Evolutionary conservation across 169 alveolate species (phyloP).

Genomic region (Cryptosporidium canis): DNA sequence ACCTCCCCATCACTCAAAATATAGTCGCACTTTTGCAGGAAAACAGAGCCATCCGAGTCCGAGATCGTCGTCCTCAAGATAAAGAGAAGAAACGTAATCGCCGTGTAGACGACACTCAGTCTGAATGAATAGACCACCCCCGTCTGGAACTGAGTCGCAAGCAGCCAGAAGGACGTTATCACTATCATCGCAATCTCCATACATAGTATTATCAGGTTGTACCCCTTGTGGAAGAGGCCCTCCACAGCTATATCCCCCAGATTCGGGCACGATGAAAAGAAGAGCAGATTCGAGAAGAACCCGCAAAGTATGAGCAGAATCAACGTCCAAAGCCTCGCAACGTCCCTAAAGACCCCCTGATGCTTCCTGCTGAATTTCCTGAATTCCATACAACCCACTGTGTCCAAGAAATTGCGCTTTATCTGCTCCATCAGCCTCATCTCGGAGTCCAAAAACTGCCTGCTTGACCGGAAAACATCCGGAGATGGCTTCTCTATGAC

Average conservation of each 20-base stretch:
- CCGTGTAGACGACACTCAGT: constrained; percentile 50
- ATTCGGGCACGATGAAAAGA: constrained; percentile 69
- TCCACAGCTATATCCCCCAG: constrained; percentile 29
- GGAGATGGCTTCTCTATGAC: constrained; percentile 70
- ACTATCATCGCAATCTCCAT: constrained; percentile 35
- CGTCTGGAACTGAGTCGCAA: constrained; percentile 66
- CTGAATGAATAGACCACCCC: constrained; percentile 70
- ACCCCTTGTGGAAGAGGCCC: constrained; percentile 33
- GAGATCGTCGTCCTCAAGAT: constrained; percentile 45
- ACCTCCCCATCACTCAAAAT: constrained; percentile 16
- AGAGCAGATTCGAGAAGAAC: constrained; percentile 45
- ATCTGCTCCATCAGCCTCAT: constrained; percentile 31
- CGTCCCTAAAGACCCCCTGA: constrained; percentile 70
- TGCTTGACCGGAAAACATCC: constrained; percentile 43
- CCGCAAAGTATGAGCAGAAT: constrained; percentile 31
- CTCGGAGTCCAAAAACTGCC: constrained; percentile 35
- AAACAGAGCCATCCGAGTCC: neutral
- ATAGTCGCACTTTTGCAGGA: constrained; percentile 50
- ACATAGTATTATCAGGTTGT: constrained; percentile 40
- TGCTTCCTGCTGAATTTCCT: constrained; percentile 67
- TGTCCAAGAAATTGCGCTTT: constrained; percentile 49
- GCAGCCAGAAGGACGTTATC: constrained; percentile 57
- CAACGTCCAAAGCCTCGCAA: constrained; percentile 64
- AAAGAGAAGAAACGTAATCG: constrained; percentile 19
- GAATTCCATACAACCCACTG: constrained; percentile 64